Evolutionary conservation across 371 early-diverging fungal genomes (phyloP), one percentile per base, ranked within the genome.

Genomic region (Dinochytrium kinnereticum): DNA sequence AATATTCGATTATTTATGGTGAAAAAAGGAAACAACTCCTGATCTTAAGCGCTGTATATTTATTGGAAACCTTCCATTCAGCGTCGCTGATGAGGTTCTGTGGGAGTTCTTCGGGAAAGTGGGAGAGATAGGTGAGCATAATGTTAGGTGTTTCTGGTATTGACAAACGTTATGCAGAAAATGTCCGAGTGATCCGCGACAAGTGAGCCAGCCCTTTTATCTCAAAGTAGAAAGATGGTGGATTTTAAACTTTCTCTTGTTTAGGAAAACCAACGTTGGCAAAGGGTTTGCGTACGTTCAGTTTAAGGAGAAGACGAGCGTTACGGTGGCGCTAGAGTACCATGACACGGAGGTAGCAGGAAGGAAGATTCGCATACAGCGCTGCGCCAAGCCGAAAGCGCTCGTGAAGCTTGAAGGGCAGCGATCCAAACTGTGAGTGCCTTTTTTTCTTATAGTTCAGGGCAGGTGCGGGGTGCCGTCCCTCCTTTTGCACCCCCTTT

Each of bases 251-350:
- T 34, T 53, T 44, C 7, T 44, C 44, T 7, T 13, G 7, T 19
- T 26, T 1, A 77, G 83, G 33, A 88, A 86, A 74, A 95, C 94
- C 5, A 95, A 94, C 72, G 82, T 96, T n/a, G 98, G 98, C 61
- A 98, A 97, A 78, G 98, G 98, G 0, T 91, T 96, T 78, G 97
- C 91, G 0, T 97, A 95, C 79, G 95, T 87, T 24, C 81, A 80
- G 53, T 87, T 85, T 72, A 76, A 87, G 75, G 90, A 90, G 53
- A 86, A 88, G 37, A 87, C 89, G 13, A 73, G 90, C 13, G 94
- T 96, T 15, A 84, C 85, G 19, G 80, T 95, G 66, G 96, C 96
- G 1, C 77, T 96, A 59, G 90, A 91, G 73, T 82, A 95, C 55
- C 84, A 93, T 68, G 94, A 90, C 13, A 90, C 91, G 39, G 88